Evolutionary conservation across 192 early-diverging fungal genomes (phyloP).

Genomic region (Gamsiella multidivaricata): DNA sequence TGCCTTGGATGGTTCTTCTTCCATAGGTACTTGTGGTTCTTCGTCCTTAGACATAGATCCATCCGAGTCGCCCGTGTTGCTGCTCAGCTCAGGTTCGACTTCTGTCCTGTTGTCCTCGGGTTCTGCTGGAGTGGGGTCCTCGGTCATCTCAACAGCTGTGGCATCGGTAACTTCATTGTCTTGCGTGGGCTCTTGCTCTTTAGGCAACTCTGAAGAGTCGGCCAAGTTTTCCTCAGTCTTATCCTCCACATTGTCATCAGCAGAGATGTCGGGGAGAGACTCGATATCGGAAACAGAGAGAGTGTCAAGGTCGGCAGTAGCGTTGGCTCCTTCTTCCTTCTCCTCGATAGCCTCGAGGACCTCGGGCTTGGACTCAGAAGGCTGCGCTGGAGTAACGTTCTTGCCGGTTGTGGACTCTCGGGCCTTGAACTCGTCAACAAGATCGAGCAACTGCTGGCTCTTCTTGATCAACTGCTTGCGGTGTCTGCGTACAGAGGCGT

Average conservation of each 20-base stretch:
- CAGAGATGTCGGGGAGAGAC: slow-evolving; percentile 23
- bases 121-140: neutral
- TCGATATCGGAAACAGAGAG: slow-evolving; percentile 50
- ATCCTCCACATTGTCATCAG: neutral
- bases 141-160: neutral
- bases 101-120: too few relatives aligned
- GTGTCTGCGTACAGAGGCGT: slow-evolving; percentile 27
- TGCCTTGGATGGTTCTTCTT: neutral
- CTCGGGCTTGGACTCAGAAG: neutral
- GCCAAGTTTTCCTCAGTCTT: neutral
- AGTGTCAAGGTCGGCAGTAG: slow-evolving; percentile 1
- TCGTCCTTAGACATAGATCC: neutral
- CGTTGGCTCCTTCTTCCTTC: too few relatives aligned
- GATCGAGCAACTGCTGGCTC: slow-evolving; percentile 31
- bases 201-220: neutral
- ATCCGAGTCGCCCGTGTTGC: too few relatives aligned
- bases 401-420: neutral
- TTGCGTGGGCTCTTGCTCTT: neutral
- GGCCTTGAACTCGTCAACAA: slow-evolving; percentile 49
- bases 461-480: slow-evolving; percentile 50
- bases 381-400: neutral
- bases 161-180: neutral
- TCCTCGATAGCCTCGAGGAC: neutral
- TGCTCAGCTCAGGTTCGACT: too few relatives aligned
- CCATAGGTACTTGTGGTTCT: neutral